Conservation (phyloP, 768 basidiomycete species). For the Cystobasidium tubakii region DNA sequence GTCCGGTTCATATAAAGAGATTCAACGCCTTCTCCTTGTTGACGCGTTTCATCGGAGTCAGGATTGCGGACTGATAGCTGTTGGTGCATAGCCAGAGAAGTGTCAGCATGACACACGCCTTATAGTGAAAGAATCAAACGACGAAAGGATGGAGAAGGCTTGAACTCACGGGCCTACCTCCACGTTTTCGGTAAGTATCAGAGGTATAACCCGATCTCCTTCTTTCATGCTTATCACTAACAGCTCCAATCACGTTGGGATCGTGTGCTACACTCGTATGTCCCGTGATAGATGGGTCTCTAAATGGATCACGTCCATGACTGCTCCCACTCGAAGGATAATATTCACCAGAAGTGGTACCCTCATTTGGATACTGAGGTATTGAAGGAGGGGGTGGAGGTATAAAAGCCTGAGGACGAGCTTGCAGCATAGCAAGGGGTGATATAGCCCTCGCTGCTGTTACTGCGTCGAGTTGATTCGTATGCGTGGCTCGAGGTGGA, state of each 20-base stretch:
- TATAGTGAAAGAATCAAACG: background rate
- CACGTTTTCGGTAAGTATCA: conserved; percentile 28
- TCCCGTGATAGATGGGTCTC: background rate
- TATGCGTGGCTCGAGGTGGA: background rate
- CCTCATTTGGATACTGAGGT: background rate
- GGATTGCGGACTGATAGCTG: conserved; percentile 31
- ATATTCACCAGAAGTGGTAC: background rate
- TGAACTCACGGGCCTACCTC: conserved; percentile 23
- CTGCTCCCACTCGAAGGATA: background rate
- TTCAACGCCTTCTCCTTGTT: background rate
- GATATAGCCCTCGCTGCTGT: background rate
- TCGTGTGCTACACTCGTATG: background rate
- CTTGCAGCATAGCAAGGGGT: background rate
- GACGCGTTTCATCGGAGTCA: conserved; percentile 26
- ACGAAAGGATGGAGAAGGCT: too few species aligned
- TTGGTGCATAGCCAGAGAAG: background rate
- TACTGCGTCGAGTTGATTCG: background rate
- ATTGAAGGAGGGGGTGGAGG: background rate
- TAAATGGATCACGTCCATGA: conserved; percentile 22
- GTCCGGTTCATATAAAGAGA: background rate
- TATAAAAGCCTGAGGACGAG: background rate
- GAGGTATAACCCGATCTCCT: conserved; percentile 13
- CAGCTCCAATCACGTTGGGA: background rate
- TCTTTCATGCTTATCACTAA: background rate
- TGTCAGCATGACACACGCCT: background rate